Base-by-base conservation (phyloP, 2,329 filamentous ascomycete species). In the Coniochaeta hoffmannii region DNA sequence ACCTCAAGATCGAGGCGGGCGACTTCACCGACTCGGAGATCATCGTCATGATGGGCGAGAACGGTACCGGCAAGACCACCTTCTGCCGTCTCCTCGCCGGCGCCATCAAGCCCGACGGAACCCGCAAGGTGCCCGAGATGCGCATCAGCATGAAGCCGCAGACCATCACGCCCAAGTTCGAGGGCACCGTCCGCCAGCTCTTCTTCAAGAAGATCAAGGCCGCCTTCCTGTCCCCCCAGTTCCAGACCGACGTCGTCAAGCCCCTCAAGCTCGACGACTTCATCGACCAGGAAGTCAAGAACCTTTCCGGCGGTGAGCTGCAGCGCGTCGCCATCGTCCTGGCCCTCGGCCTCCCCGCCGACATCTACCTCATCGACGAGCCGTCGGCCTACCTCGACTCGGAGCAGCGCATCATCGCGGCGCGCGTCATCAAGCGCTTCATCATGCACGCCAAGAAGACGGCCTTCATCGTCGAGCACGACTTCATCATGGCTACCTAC, bases 391-490 rank as follows among this genome's bases (percentile, higher is more conserved):
- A 99, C 74, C 88, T 99, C 57, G 94, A 99, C 73, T 97, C 94
- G 52, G 94, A 99, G 77, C 94, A 99, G 77, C 93, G 94, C 88
- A 96, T 99, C 69, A 87, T 99, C 65, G 93, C 92, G 59, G 88
- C 93, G 49, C 88, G 92, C 69, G 95, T 99, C 70, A 99, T 99
- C 78, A 99, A 99, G 82, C 88, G 94, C 63, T 99, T 96, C 82
- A 99, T 99, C 75, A 99, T 99, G 94, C 93, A 99, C 79, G 87
- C 91, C 66, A 97, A 97, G 86, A 97, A 97, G 85, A 99, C 94
- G 0, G 94, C 94, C 53, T 99, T 99, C 72, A 86, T 99, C 64
- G 93, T 99, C 71, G 94, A 99, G 85, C 94, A 99, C 88, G 94
- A 99, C 82, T 97, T 99, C 79, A 96, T 97, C 78, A 97, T 97